phyloP scores from a whole-genome alignment of 768 basidiomycete genomes.

The Amanita polypyramis region DNA sequence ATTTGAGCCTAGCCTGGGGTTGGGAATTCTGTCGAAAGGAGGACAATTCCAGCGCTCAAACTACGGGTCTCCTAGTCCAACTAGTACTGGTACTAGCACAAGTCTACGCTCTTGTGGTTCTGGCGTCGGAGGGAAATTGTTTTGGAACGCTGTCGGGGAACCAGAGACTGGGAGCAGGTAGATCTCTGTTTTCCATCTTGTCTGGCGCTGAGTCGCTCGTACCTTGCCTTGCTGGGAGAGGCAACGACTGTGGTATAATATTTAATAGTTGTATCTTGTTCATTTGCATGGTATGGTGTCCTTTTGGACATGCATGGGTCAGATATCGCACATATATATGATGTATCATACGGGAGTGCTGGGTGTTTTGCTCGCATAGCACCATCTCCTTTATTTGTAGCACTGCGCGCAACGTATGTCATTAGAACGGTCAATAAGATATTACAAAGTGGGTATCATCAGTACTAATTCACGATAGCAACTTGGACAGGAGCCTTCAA shows the following conservation, averaged over 20 bases:
- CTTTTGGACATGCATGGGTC: background rate
- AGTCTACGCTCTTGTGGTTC: background rate
- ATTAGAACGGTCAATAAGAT: background rate
- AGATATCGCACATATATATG: background rate
- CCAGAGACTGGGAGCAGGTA: background rate
- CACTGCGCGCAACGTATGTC: background rate
- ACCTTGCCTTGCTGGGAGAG: no score
- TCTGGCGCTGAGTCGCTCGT: no score
- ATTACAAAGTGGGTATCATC: background rate
- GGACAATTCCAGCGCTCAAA: background rate
- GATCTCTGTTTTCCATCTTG: no score
- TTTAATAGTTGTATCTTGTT: background rate
- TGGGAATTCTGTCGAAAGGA: constrained; percentile 2
- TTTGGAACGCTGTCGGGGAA: background rate
- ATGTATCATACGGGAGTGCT: background rate
- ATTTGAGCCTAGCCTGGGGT: constrained; percentile 33
- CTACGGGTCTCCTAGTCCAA: background rate
- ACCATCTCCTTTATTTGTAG: background rate
- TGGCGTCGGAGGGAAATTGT: background rate
- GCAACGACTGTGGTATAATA: background rate
- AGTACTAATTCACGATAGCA: background rate
- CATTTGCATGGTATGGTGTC: background rate
- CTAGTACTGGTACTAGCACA: background rate
- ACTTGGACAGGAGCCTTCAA: background rate
- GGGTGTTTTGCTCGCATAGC: background rate